Evolutionary conservation across 352 stramenopile genomes (phyloP).

Genomic region (Pythium volutum): DNA sequence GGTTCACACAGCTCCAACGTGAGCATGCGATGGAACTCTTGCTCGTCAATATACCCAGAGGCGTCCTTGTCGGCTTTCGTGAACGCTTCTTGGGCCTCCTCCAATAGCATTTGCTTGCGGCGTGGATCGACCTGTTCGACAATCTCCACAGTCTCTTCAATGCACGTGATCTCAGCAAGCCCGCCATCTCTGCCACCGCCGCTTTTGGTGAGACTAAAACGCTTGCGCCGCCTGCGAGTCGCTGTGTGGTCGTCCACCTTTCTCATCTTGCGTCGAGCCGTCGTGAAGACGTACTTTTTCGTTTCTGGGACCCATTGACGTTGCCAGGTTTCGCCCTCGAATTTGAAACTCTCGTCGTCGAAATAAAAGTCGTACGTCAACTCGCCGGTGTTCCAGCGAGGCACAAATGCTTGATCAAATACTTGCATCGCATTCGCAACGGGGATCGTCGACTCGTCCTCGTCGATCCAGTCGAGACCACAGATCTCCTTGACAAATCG

Average conservation of each 20-base stretch:
- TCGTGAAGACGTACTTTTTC: conserved; percentile 37
- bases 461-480: conserved; percentile 42
- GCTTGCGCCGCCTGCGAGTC: conserved; percentile 9
- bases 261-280: conserved; percentile 22
- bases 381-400: conserved; percentile 42
- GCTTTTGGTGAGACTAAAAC: neutral
- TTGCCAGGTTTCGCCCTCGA: conserved; percentile 34
- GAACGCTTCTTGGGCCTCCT: conserved; percentile 33
- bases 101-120: conserved; percentile 33
- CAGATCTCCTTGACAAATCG: conserved; percentile 49
- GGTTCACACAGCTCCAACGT: conserved; percentile 39
- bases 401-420: conserved; percentile 42
- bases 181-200: neutral
- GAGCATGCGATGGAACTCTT: conserved; percentile 38
- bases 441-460: conserved; percentile 42
- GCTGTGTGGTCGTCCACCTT: neutral
- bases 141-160: conserved; percentile 34
- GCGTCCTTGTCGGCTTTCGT: conserved; percentile 30
- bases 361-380: conserved; percentile 60
- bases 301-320: conserved; percentile 30
- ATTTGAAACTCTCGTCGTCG: conserved; percentile 45
- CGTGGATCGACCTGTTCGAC: conserved; percentile 39
- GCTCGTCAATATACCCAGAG: conserved; percentile 36
- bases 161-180: neutral
- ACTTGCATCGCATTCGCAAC: conserved; percentile 40